These are phyloP conservation scores for Barbatosphaeria neglecta DNA, from an alignment of 495 filamentous ascomycete genomes.

Conservation along the genomic window DNA sequence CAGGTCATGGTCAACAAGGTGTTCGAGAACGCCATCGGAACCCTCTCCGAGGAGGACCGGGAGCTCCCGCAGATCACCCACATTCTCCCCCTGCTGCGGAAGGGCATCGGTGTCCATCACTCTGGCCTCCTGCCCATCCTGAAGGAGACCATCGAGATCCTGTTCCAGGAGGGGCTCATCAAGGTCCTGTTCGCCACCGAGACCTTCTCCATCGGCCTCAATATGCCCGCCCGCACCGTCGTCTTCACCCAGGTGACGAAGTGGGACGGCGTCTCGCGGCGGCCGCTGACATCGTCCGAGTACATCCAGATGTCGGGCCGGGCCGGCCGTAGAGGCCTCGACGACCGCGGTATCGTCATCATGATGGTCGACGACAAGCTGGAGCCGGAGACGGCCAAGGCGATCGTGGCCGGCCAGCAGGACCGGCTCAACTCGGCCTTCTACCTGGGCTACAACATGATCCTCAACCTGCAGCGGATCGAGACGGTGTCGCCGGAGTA, in stretches of 20 bases:
- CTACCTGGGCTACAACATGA: constrained; percentile 98
- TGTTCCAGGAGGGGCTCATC: constrained; percentile 96
- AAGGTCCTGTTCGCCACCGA: constrained; percentile 97
- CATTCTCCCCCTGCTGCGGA: constrained; percentile 76
- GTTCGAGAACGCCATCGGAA: constrained; percentile 79
- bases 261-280: constrained; percentile 70
- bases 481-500: constrained; percentile 94
- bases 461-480: constrained; percentile 88
- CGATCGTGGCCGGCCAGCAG: constrained; percentile 91
- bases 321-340: constrained; percentile 89
- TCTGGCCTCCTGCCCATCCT: constrained; percentile 89
- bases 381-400: constrained; percentile 85
- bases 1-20: constrained; percentile 91
- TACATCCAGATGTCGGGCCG: constrained; percentile 98
- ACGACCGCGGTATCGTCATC: constrained; percentile 97
- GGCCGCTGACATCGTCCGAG: constrained; percentile 88
- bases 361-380: constrained; percentile 98
- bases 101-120: constrained; percentile 95
- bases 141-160: constrained; percentile 97
- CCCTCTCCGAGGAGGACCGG: constrained; percentile 83
- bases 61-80: constrained; percentile 79
- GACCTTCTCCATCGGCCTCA: constrained; percentile 95
- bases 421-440: constrained; percentile 96
- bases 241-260: constrained; percentile 95
- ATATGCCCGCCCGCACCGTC: constrained; percentile 98